Evolutionary conservation across 2,329 filamentous ascomycete genomes (phyloP).

Genomic region (Colletotrichum australisinense): DNA sequence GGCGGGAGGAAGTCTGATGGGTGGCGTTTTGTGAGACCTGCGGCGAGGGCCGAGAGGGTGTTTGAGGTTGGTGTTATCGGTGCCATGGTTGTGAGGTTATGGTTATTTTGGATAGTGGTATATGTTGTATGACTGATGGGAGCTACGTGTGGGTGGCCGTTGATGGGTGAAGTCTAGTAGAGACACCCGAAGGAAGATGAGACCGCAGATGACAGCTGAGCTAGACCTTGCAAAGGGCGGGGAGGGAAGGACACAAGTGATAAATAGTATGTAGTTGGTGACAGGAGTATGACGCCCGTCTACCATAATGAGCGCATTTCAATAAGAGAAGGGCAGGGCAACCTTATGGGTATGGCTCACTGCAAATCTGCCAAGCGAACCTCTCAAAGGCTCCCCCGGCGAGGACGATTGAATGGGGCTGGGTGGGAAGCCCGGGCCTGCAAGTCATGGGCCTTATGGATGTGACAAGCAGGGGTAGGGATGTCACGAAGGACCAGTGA

Average conservation of each 20-base stretch:
- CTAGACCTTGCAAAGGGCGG: no score
- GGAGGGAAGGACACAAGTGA: neutral
- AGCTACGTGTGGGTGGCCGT: neutral
- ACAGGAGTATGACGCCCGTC: conserved; percentile 18
- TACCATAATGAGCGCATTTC: neutral
- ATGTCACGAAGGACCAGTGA: conserved; percentile 5
- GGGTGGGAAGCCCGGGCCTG: conserved; percentile 3
- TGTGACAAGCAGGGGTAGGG: conserved; percentile 25
- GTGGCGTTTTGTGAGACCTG: neutral
- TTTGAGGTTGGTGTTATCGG: conserved; percentile 13
- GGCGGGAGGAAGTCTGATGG: neutral
- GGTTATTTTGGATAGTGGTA: neutral
- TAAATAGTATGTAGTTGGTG: conserved; percentile 11
- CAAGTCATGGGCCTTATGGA: conserved; percentile 23
- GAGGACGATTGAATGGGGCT: conserved; percentile 20
- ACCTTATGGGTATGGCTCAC: no score
- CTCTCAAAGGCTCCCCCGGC: neutral
- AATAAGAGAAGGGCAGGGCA: neutral
- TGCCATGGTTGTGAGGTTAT: conserved; percentile 10
- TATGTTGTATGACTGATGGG: no score
- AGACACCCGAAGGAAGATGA: neutral
- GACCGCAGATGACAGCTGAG: neutral
- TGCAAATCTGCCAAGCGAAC: neutral
- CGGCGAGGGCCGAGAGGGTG: neutral
- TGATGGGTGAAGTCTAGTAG: neutral